Conservation (phyloP, 352 stramenopile genomes). For the Pythium coloratum region DNA sequence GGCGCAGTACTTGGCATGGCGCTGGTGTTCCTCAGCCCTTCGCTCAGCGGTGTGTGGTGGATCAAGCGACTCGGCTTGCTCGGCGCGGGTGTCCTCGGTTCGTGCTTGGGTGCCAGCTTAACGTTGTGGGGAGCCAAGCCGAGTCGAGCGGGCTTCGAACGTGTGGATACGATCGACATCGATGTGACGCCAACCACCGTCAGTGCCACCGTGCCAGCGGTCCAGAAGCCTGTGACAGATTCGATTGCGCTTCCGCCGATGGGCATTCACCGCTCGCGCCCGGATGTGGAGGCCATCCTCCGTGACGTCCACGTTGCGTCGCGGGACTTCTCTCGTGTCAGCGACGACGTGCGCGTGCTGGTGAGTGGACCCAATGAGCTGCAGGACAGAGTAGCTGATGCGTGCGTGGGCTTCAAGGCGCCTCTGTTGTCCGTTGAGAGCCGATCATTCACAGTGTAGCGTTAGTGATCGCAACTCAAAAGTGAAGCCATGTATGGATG, state of each 20-base stretch:
- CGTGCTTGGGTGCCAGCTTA: slow-evolving; percentile 19
- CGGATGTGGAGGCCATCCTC: slow-evolving; percentile 13
- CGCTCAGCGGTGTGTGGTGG: slow-evolving; percentile 23
- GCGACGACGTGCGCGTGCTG: slow-evolving; percentile 14
- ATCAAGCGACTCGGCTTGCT: slow-evolving; percentile 23
- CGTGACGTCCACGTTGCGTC: slow-evolving; percentile 13
- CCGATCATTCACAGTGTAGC: slow-evolving; percentile 26
- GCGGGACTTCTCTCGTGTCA: neutral
- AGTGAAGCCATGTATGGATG: slow-evolving; percentile 11
- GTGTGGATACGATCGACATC: slow-evolving; percentile 11
- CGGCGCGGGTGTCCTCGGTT: slow-evolving; percentile 6
- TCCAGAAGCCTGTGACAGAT: neutral
- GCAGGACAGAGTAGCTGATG: slow-evolving; percentile 13
- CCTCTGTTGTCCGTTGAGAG: slow-evolving; percentile 23
- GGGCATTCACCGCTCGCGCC: slow-evolving; percentile 11
- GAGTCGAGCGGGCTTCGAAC: slow-evolving; percentile 20
- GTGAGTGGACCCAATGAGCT: slow-evolving; percentile 27
- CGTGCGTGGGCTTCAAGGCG: slow-evolving; percentile 8
- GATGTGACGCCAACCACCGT: slow-evolving; percentile 5
- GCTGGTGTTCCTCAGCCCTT: slow-evolving; percentile 13
- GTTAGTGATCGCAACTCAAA: too few relatives aligned
- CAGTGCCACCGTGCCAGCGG: neutral
- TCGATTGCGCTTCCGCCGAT: neutral
- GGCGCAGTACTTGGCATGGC: slow-evolving; percentile 15
- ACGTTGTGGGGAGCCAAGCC: slow-evolving; percentile 19